phyloP scores from a whole-genome alignment of 139 green algal species.

The Micromonas pusilla region DNA sequence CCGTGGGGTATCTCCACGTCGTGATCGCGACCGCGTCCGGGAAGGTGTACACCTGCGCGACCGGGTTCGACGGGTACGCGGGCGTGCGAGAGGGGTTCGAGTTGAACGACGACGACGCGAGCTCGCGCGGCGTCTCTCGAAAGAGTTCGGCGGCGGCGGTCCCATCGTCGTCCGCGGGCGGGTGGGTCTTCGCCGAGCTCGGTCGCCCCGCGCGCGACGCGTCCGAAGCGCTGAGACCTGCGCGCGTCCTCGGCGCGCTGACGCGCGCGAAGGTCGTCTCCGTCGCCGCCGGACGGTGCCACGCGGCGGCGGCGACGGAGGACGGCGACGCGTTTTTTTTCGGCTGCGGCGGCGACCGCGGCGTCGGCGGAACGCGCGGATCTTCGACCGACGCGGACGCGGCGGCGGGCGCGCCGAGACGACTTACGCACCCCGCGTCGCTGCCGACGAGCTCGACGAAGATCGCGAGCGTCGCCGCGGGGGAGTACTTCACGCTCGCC shows the following conservation, averaged over 20 bases:
- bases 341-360: conserved; percentile 21
- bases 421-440: background rate
- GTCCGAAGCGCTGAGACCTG: background rate
- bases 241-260: background rate
- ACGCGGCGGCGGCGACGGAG: background rate
- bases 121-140: too few species aligned
- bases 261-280: background rate
- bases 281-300: background rate
- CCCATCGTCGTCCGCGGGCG: too few species aligned
- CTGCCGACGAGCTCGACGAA: background rate
- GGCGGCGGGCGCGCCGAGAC: background rate
- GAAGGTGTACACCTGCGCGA: conserved; percentile 49
- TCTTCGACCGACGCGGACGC: background rate
- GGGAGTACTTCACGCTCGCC: conserved; percentile 20
- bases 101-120: background rate
- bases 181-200: too few species aligned
- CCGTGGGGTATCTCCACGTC: conserved; percentile 50
- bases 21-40: conserved; percentile 42
- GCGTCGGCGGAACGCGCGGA: background rate
- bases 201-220: background rate
- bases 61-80: conserved; percentile 43
- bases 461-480: background rate
- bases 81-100: background rate
- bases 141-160: too few species aligned
- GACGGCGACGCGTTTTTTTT: background rate